Conservation (phyloP, 768 basidiomycete species). For the Chalciporus sphaerocephalus region DNA sequence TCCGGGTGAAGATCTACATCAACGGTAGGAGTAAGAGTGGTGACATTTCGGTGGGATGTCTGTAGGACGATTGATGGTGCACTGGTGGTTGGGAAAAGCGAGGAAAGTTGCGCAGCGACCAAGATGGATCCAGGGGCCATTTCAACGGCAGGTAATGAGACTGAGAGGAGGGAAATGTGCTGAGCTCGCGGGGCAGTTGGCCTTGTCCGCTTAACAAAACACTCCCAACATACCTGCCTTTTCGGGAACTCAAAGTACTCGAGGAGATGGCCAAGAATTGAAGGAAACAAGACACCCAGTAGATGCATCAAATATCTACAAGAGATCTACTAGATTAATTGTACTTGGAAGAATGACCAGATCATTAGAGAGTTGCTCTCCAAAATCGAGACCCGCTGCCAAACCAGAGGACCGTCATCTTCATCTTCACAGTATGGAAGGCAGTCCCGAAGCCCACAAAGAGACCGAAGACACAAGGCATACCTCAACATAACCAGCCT, state of each 20-base stretch:
- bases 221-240: conserved; percentile 18
- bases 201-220: background rate
- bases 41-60: conserved; percentile 53
- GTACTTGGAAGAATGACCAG: too few relatives aligned
- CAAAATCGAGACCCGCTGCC: background rate
- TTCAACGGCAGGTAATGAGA: background rate
- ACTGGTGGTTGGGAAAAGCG: conserved; percentile 51
- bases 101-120: conserved; percentile 60
- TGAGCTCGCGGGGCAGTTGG: background rate
- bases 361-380: background rate
- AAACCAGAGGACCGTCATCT: background rate
- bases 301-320: background rate
- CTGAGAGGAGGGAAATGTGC: background rate
- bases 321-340: background rate
- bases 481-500: background rate
- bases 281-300: background rate
- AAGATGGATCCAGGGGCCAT: conserved; percentile 36
- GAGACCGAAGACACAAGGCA: background rate
- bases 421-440: background rate
- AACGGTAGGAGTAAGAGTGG: conserved; percentile 41
- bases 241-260: conserved; percentile 19
- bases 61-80: conserved; percentile 51
- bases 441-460: background rate
- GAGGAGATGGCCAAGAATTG: too few relatives aligned
- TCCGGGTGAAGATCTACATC: conserved; percentile 50